phyloP scores from a whole-genome alignment of 441 rosid species.

The Pelargonium exstipulatum region DNA sequence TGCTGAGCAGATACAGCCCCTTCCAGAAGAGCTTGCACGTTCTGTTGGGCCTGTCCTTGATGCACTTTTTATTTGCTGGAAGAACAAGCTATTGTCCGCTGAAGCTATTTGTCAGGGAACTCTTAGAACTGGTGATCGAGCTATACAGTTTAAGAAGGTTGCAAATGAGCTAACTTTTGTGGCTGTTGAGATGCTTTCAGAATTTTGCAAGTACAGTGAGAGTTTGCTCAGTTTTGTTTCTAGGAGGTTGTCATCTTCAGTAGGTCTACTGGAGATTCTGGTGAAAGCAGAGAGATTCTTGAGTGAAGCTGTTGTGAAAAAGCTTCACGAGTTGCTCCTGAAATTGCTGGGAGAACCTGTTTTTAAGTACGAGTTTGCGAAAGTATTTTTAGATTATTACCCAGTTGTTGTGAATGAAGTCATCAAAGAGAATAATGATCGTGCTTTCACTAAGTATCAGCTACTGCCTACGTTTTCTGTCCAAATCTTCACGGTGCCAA shows the following conservation, averaged over 20 bases:
- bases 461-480: constrained; percentile 75
- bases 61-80: constrained; percentile 61
- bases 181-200: constrained; percentile 78
- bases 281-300: constrained; percentile 77
- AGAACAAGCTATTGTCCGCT: constrained; percentile 48
- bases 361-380: constrained; percentile 87
- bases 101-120: constrained; percentile 39
- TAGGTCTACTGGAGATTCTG: constrained; percentile 65
- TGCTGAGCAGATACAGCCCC: constrained; percentile 88
- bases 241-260: constrained; percentile 45
- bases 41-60: constrained; percentile 79
- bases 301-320: constrained; percentile 40
- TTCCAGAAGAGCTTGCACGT: constrained; percentile 55
- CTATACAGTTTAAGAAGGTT: constrained; percentile 31
- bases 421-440: constrained; percentile 46
- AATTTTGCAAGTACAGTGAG: constrained; percentile 75
- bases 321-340: constrained; percentile 75
- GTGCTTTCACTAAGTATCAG: constrained; percentile 44
- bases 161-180: constrained; percentile 64
- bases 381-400: constrained; percentile 74
- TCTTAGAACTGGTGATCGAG: constrained; percentile 29
- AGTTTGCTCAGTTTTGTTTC: constrained; percentile 93
- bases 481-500: constrained; percentile 92
- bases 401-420: constrained; percentile 62
- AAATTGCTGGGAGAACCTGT: constrained; percentile 87